Evolutionary conservation across 352 stramenopile genomes (phyloP).

Genomic region (Phytophthora nicotianae): DNA sequence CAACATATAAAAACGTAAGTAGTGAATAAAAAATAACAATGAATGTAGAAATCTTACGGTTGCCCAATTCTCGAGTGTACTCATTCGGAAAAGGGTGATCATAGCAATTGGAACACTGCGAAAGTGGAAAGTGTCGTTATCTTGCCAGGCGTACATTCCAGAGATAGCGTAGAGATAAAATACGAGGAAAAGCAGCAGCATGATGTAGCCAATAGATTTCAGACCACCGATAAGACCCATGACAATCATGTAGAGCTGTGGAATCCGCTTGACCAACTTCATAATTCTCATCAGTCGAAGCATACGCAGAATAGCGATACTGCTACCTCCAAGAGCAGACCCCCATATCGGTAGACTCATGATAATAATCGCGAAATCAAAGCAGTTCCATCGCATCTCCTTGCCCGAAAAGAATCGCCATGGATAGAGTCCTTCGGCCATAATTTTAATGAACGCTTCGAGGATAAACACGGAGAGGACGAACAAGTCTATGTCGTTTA

Average conservation of each 20-base stretch:
- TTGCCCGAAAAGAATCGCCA: constrained; percentile 79
- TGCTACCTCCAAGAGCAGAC: constrained; percentile 65
- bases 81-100: constrained; percentile 86
- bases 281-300: constrained; percentile 89
- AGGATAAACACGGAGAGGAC: constrained; percentile 81
- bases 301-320: constrained; percentile 86
- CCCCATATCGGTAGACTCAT: constrained; percentile 79
- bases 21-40: background rate
- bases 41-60: constrained; percentile 42
- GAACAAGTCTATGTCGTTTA: constrained; percentile 69
- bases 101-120: constrained; percentile 79
- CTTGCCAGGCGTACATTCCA: constrained; percentile 89
- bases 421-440: constrained; percentile 70
- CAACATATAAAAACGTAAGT: constrained; percentile 10
- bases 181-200: constrained; percentile 85
- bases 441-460: constrained; percentile 79
- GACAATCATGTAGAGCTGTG: constrained; percentile 92
- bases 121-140: constrained; percentile 89
- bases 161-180: constrained; percentile 92
- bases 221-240: constrained; percentile 89
- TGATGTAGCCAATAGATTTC: constrained; percentile 92
- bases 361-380: constrained; percentile 86
- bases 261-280: constrained; percentile 90
- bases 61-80: constrained; percentile 83
- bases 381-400: constrained; percentile 85